phyloP scores from a whole-genome alignment of 345 rosid species.

The Syzygium aromaticum region DNA sequence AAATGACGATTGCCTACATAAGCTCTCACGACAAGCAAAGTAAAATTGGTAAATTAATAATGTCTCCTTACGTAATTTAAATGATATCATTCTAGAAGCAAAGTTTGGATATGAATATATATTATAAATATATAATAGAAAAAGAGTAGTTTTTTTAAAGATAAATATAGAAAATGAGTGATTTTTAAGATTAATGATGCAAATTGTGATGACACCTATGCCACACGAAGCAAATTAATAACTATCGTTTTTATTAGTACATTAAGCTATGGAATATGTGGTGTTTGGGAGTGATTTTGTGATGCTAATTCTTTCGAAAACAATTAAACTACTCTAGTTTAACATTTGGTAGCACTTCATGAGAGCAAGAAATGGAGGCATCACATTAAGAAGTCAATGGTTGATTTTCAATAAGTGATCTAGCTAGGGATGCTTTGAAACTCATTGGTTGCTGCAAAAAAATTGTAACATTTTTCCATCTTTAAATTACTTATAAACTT shows the following conservation, averaged over 20 bases:
- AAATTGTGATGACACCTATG: neutral
- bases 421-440: neutral
- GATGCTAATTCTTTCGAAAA: neutral
- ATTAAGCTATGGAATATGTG: neutral
- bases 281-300: neutral
- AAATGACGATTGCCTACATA: neutral
- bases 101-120: neutral
- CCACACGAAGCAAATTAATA: neutral
- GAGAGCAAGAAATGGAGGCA: neutral
- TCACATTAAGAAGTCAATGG: neutral
- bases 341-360: neutral
- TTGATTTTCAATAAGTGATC: neutral
- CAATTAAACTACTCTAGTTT: neutral
- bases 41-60: neutral
- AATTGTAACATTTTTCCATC: neutral
- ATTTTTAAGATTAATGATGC: neutral
- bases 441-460: neutral
- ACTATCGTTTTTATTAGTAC: neutral
- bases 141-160: too few relatives aligned
- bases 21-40: neutral
- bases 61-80: neutral
- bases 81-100: neutral
- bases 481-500: too few relatives aligned
- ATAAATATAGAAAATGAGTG: neutral
- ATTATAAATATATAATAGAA: too few relatives aligned